Evolutionary conservation across 2,329 filamentous ascomycete genomes (phyloP).

Genomic region (Lachnellula subtilissima): DNA sequence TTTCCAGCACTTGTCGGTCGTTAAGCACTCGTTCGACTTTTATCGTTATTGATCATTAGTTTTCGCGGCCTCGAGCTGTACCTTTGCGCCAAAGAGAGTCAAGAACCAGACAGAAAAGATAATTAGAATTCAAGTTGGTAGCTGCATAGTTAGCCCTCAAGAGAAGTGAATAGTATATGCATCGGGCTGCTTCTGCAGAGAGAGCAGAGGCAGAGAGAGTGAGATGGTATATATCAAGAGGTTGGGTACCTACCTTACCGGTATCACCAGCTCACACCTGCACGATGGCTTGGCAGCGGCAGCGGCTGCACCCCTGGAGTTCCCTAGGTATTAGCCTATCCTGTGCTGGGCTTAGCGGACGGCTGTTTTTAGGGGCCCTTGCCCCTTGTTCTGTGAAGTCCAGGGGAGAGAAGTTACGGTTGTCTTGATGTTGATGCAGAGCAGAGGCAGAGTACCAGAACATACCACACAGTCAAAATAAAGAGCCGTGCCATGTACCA

Average conservation of each 20-base stretch:
- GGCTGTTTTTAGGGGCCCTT: neutral
- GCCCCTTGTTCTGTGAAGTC: neutral
- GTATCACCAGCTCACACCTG: neutral
- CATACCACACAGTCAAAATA: too few species aligned
- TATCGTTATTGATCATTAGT: constrained; percentile 18
- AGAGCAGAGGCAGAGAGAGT: constrained; percentile 1
- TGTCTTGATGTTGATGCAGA: too few species aligned
- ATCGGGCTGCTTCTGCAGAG: constrained; percentile 6
- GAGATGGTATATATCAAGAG: neutral
- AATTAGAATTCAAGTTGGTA: neutral
- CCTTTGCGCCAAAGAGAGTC: constrained; percentile 1
- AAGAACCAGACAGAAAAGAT: neutral
- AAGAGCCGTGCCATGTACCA: too few species aligned
- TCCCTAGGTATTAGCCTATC: too few species aligned
- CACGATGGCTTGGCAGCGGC: neutral
- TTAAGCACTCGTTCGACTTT: neutral
- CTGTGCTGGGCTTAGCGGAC: neutral
- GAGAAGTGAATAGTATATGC: constrained; percentile 8
- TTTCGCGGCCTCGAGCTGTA: constrained; percentile 13
- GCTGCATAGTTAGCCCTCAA: constrained; percentile 18
- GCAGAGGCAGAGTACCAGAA: too few species aligned
- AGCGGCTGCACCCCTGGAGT: neutral
- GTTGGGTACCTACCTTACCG: neutral
- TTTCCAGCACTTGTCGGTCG: neutral
- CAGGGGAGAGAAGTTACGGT: neutral